Base-by-base conservation (phyloP, 2,329 filamentous ascomycete genomes). In the Calonectria crousiana region DNA sequence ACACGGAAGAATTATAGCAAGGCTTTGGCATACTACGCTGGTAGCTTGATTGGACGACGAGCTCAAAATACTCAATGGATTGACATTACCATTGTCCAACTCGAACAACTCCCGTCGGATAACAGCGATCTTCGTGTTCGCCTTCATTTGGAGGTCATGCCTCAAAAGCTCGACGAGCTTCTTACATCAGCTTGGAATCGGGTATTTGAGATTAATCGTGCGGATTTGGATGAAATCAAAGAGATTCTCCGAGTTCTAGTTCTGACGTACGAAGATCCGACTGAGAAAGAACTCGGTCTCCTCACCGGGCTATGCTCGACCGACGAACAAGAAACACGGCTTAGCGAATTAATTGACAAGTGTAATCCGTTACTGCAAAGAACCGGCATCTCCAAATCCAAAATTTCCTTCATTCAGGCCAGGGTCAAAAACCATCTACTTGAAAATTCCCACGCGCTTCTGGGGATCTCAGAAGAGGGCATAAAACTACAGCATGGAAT, bases 51-150 rank as follows among this genome's bases (percentile, higher is more conserved):
- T 6, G 86, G 85, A 0, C 85, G 82, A 44, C 81, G 86, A 38
- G 86, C 86, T 0, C 84, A 86, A 10, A 87, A 86, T 64, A 86
- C 84, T 0, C 85, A 86, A 34, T 87, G 86, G 86, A 86, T 87
- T 34, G 85, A 87, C 32, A 86, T 87, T 4, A 85, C 85, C 1
- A 85, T 83, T 38, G 82, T 86, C 65, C 85, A 86, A 28, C 82
- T 87, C 1, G 79, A 84, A n/a, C 84, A 85, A 23, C 78, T 87
- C 4, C 83, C 85, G 2, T 80, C 82, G 10, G 79, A 81, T 2
- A 81, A 84, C 18, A 84, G 81, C n/a, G 85, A 87, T 20, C 78
- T 87, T 2, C 81, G 80, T 56, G 84, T 87, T 38, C 84, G 86
- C 10, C 81, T 81, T 11, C 76, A 85, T 10, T 78, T 87, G 3